phyloP scores from a whole-genome alignment of 2,329 filamentous ascomycete species.

The Teratosphaeria epicoccoides region DNA sequence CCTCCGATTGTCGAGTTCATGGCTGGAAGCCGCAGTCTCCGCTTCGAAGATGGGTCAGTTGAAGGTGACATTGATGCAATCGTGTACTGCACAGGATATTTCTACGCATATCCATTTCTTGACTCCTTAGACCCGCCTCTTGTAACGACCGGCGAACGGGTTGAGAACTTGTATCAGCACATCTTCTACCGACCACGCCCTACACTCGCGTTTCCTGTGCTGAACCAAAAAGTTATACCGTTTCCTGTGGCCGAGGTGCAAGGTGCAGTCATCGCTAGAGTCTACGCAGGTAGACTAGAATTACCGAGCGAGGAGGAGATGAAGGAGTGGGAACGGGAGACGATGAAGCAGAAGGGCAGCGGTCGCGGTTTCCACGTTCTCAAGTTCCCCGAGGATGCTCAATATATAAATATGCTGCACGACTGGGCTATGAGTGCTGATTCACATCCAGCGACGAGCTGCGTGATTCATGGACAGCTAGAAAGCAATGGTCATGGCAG shows the following conservation, averaged over 20 bases:
- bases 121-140: conserved; percentile 42
- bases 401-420: conserved; percentile 59
- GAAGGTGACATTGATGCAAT: conserved; percentile 63
- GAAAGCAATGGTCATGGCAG: conserved; percentile 21
- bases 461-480: neutral
- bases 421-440: conserved; percentile 46
- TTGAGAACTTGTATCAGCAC: conserved; percentile 67
- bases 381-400: conserved; percentile 51
- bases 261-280: conserved; percentile 61
- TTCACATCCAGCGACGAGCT: conserved; percentile 9
- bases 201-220: conserved; percentile 63
- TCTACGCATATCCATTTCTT: conserved; percentile 72
- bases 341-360: conserved; percentile 30
- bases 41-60: conserved; percentile 54
- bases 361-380: conserved; percentile 46
- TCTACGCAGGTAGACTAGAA: conserved; percentile 60
- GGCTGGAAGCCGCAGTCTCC: conserved; percentile 49
- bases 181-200: conserved; percentile 66
- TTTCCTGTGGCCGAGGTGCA: conserved; percentile 74
- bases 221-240: conserved; percentile 79
- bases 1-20: conserved; percentile 45
- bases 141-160: conserved; percentile 57
- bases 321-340: conserved; percentile 51
- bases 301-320: conserved; percentile 57
- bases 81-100: conserved; percentile 81